These are phyloP conservation scores for Phellinidium pouzarii DNA, from an alignment of 1,284 basidiomycete genomes.

Conservation along the genomic window DNA sequence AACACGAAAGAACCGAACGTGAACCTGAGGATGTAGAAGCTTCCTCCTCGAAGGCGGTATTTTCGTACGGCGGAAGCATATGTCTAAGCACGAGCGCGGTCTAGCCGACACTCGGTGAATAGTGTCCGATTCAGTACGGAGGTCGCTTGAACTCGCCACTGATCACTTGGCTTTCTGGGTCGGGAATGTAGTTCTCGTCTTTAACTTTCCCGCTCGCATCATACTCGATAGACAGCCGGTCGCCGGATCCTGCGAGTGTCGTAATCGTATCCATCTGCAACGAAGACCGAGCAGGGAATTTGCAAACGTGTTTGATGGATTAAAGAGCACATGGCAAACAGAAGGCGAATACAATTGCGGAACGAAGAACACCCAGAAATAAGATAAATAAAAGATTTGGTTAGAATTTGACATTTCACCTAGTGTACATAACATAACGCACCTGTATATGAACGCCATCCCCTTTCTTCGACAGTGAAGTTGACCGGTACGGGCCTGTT, in stretches of 20 bases:
- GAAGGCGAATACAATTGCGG: too few species aligned
- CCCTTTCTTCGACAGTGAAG: slow-evolving; percentile 10
- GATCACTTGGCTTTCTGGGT: slow-evolving; percentile 18
- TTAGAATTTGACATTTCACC: too few species aligned
- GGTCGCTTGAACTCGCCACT: slow-evolving; percentile 19
- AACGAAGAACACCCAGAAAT: too few species aligned
- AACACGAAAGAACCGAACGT: not conserved
- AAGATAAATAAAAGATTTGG: too few species aligned
- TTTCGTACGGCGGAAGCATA: too few species aligned
- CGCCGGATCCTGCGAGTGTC: slow-evolving; percentile 16
- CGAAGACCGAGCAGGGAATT: not conserved
- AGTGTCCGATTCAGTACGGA: slow-evolving; percentile 13
- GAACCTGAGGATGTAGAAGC: not conserved
- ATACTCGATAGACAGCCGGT: slow-evolving; percentile 17
- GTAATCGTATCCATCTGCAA: slow-evolving; percentile 19
- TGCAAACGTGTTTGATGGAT: not conserved
- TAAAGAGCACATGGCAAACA: too few species aligned
- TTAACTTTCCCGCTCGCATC: slow-evolving; percentile 17
- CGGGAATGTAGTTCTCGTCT: slow-evolving; percentile 13
- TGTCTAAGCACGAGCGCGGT: too few species aligned
- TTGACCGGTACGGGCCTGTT: slow-evolving; percentile 11
- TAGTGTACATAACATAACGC: too few species aligned
- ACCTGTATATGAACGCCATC: slow-evolving; percentile 20
- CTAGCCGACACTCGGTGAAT: too few species aligned
- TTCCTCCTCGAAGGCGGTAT: too few species aligned